Conservation (phyloP, 2,329 filamentous ascomycete species). For the Tolypocladium endophyticum region DNA sequence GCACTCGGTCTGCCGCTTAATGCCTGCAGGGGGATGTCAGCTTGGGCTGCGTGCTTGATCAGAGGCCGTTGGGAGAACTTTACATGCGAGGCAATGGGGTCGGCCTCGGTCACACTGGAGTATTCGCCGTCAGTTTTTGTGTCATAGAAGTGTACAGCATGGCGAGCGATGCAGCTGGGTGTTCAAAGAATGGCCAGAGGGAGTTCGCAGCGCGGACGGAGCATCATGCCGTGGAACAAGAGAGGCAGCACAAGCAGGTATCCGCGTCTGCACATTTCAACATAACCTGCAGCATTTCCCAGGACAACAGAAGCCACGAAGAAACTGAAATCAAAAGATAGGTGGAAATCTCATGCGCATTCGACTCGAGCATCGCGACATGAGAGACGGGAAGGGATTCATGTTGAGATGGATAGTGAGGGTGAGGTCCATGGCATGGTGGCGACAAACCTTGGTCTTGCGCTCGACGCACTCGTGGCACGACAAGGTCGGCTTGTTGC, state of each 20-base stretch:
- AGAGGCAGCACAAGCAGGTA: background rate
- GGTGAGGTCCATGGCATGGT: background rate
- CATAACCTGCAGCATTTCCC: background rate
- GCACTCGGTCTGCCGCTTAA: conserved; percentile 68
- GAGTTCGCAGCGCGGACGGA: background rate
- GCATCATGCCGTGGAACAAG: background rate
- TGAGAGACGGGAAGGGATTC: background rate
- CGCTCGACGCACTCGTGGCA: conserved; percentile 73
- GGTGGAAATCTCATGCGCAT: no score
- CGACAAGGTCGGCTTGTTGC: conserved; percentile 73
- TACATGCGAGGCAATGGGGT: conserved; percentile 57
- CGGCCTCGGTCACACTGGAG: conserved; percentile 62
- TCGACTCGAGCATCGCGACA: no score
- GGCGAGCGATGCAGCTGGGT: background rate
- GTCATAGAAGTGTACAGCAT: background rate
- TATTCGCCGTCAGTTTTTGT: background rate
- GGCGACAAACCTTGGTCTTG: conserved; percentile 62
- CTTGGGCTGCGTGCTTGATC: background rate
- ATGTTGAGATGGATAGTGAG: background rate
- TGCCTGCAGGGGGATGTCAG: conserved; percentile 37
- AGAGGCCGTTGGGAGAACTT: conserved; percentile 15
- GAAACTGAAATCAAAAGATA: no score
- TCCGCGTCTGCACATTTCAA: background rate
- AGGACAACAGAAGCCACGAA: background rate
- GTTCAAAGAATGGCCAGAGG: background rate